Base-by-base conservation (phyloP, 2,329 filamentous ascomycete species). In the Trichoderma semiorbis region DNA sequence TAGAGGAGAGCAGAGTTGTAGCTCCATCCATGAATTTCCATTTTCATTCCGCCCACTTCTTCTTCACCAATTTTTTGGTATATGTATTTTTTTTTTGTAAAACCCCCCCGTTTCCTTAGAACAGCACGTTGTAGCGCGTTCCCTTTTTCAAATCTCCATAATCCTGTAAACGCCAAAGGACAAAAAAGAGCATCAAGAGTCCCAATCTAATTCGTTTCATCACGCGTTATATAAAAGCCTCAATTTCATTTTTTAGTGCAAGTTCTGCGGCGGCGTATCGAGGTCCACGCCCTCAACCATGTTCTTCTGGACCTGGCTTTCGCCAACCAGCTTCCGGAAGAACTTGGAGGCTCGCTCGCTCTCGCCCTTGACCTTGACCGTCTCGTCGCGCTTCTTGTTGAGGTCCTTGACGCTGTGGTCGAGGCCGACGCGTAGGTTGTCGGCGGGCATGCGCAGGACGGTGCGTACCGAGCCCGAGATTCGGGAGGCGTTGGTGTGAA, bases 311-410 rank as follows among this genome's bases (percentile, higher is more conserved):
- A 84, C 81, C 24, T 84, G 84, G 73, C 87, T 90, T 75, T 90
- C 87, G 73, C 92, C 88, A 67, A 96, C 90, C 21, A 99, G 87
- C 78, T 97, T 96, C 67, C 89, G 85, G 81, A 99, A 99, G 84
- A 97, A 98, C 81, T 95, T 97, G 75, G 89, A 85, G 7, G 96
- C 96, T 36, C 93, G 90, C 79, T 97, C 92, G 78, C 93, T 96
- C 83, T 98, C 95, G 39, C 85, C 86, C 81, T 91, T 91, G 73
- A 93, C 88, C 84, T 96, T 97, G 78, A 89, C 86, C 10, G 94
- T 96, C 79, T 97, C 93, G 75, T 96, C 92, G 76, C 92, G 91
- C 79, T 93, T 92, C 70, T 85, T 84, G 73, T 89, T 91, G 12
- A 98, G 89, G 76, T 96, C 91, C 82, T 98, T 94, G 62, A 98